Conservation (phyloP, 306 rosid genomes). For the Castanospermum australe region DNA sequence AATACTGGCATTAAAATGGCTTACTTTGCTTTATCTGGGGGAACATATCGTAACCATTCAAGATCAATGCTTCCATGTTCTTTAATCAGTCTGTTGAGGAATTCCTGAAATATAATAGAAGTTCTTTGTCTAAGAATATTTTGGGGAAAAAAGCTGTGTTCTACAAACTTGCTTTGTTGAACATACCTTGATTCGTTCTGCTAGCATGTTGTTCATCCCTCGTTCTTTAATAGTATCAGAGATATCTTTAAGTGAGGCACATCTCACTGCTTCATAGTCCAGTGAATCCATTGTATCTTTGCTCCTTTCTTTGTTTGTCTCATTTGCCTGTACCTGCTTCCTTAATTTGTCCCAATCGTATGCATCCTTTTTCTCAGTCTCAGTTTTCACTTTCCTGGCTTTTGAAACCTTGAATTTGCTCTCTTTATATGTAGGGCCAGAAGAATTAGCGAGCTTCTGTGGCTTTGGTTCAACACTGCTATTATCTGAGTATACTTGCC, state of each 20-base stretch:
- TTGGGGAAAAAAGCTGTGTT: conserved; percentile 3
- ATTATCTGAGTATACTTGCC: conserved; percentile 32
- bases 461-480: conserved; percentile 28
- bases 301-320: conserved; percentile 46
- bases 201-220: conserved; percentile 94
- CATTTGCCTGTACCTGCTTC: conserved; percentile 49
- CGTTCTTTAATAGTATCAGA: conserved; percentile 66
- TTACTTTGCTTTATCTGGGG: conserved; percentile 84
- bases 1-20: conserved; percentile 25
- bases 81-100: conserved; percentile 69
- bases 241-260: conserved; percentile 60
- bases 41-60: conserved; percentile 95
- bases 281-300: conserved; percentile 71
- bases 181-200: conserved; percentile 84
- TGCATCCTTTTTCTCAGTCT: conserved; percentile 39
- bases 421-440: conserved; percentile 31
- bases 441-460: conserved; percentile 34
- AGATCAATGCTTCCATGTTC: conserved; percentile 90
- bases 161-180: conserved; percentile 12
- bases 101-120: conserved; percentile 57
- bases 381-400: conserved; percentile 47
- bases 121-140: conserved; percentile 1
- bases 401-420: conserved; percentile 45
- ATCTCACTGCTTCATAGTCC: conserved; percentile 81
- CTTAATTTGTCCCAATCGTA: conserved; percentile 82